Conservation (phyloP, 352 stramenopile genomes). For the Globisporangium irregulare region DNA sequence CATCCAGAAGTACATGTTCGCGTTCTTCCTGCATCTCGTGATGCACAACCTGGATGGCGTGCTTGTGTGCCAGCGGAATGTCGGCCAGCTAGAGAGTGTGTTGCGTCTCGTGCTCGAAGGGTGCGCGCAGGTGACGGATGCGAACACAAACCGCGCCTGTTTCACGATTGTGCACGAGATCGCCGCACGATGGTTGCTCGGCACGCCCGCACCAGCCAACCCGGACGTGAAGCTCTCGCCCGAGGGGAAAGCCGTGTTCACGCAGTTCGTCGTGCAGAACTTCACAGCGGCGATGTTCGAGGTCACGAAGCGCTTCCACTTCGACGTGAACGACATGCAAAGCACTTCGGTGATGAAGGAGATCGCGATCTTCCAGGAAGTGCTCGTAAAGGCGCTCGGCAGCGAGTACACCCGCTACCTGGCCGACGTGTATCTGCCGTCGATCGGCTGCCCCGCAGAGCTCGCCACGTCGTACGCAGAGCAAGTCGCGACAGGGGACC, state of each 20-base stretch:
- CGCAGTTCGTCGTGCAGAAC: conserved; percentile 58
- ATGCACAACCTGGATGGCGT: conserved; percentile 68
- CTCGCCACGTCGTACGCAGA: conserved; percentile 58
- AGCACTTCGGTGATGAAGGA: conserved; percentile 66
- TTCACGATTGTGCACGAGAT: conserved; percentile 78
- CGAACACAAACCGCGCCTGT: conserved; percentile 69
- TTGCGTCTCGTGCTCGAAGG: conserved; percentile 68
- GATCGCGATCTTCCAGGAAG: conserved; percentile 66
- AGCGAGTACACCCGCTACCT: conserved; percentile 65
- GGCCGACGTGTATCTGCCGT: conserved; percentile 57
- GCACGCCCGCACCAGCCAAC: conserved; percentile 16
- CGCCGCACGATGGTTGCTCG: conserved; percentile 54
- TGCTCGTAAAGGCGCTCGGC: conserved; percentile 52
- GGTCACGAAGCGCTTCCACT: conserved; percentile 60
- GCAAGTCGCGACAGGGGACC: conserved; percentile 55
- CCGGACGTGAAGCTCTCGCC: conserved; percentile 19
- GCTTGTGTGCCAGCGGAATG: conserved; percentile 66
- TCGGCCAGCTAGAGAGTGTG: conserved; percentile 58
- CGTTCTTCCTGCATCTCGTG: conserved; percentile 73
- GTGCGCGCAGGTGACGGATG: conserved; percentile 59
- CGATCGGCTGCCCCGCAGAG: conserved; percentile 53
- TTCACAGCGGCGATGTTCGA: conserved; percentile 76
- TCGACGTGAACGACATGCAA: conserved; percentile 73
- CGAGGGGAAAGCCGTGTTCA: conserved; percentile 47
- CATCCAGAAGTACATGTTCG: conserved; percentile 81